These are phyloP conservation scores for Yamadazyma membranifaciens DNA, from an alignment of 1,139 yeast species.

Conservation along the genomic window DNA sequence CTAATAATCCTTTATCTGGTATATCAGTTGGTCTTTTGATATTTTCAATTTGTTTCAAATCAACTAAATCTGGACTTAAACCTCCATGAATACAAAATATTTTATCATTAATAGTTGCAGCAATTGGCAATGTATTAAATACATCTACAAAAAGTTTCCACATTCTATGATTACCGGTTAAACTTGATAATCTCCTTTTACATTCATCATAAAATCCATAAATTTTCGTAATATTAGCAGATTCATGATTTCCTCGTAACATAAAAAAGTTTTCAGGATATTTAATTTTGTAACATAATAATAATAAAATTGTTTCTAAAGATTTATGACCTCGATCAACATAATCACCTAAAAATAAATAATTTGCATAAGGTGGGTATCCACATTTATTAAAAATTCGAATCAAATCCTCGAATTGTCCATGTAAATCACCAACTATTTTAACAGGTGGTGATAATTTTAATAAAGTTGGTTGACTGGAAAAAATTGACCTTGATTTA, in stretches of 20 bases:
- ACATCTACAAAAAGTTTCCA: slow-evolving; percentile 83
- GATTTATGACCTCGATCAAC: slow-evolving; percentile 87
- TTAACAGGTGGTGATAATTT: slow-evolving; percentile 82
- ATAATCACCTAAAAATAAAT: slow-evolving; percentile 79
- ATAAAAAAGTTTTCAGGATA: slow-evolving; percentile 82
- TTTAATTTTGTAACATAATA: slow-evolving; percentile 73
- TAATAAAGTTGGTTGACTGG: slow-evolving; percentile 74
- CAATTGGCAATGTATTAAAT: slow-evolving; percentile 81
- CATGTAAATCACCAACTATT: slow-evolving; percentile 86
- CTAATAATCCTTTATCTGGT: slow-evolving; percentile 78
- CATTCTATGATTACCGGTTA: slow-evolving; percentile 46
- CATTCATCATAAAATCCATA: slow-evolving; percentile 90
- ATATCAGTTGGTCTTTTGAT: slow-evolving; percentile 84
- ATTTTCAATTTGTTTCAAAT: slow-evolving; percentile 64
- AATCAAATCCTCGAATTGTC: slow-evolving; percentile 74
- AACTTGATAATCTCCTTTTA: slow-evolving; percentile 64
- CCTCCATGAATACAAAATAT: slow-evolving; percentile 92
- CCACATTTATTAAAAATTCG: slow-evolving; percentile 78
- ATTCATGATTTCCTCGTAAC: slow-evolving; percentile 83
- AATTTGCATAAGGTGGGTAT: slow-evolving; percentile 76
- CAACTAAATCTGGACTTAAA: slow-evolving; percentile 69
- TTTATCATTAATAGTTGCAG: slow-evolving; percentile 81
- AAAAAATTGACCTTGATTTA: slow-evolving; percentile 65
- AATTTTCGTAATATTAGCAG: slow-evolving; percentile 79
- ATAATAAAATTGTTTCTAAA: slow-evolving; percentile 69